These are phyloP conservation scores for Raffaelea ambrosiae DNA, from an alignment of 2,329 filamentous ascomycete species.

Conservation along the genomic window DNA sequence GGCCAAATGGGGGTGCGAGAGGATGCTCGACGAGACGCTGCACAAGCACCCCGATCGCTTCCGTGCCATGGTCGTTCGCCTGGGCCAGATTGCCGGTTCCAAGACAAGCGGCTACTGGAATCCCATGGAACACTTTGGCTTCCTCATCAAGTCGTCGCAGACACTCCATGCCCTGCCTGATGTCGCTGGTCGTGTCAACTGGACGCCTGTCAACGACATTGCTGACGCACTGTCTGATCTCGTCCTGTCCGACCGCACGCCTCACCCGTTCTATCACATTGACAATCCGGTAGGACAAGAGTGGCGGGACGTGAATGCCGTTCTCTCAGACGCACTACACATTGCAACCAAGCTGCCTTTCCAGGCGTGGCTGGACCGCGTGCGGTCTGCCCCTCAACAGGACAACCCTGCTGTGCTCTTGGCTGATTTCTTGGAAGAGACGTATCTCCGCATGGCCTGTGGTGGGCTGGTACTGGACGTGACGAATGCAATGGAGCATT, in stretches of 20 bases:
- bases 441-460: constrained; percentile 22
- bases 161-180: constrained; percentile 31
- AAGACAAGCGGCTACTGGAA: constrained; percentile 45
- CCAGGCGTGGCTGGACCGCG: constrained; percentile 18
- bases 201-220: constrained; percentile 35
- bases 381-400: constrained; percentile 12
- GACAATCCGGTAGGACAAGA: constrained; percentile 22
- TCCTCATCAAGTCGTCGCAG: constrained; percentile 41
- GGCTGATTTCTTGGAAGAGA: constrained; percentile 20
- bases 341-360: constrained; percentile 18
- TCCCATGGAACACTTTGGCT: constrained; percentile 37
- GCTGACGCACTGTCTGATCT: constrained; percentile 19
- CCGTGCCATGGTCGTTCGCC: constrained; percentile 32
- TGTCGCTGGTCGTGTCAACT: constrained; percentile 29
- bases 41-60: constrained; percentile 30
- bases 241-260: constrained; percentile 1
- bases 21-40: constrained; percentile 39
- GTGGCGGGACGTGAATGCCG: constrained; percentile 16
- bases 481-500: not conserved
- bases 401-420: constrained; percentile 18
- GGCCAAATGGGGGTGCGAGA: constrained; percentile 42
- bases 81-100: constrained; percentile 45
- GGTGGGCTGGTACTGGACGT: constrained; percentile 21
- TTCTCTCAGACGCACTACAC: constrained; percentile 15
- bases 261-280: constrained; percentile 18